Evolutionary conservation across 345 rosid genomes (phyloP).

Genomic region (Populus tremula): DNA sequence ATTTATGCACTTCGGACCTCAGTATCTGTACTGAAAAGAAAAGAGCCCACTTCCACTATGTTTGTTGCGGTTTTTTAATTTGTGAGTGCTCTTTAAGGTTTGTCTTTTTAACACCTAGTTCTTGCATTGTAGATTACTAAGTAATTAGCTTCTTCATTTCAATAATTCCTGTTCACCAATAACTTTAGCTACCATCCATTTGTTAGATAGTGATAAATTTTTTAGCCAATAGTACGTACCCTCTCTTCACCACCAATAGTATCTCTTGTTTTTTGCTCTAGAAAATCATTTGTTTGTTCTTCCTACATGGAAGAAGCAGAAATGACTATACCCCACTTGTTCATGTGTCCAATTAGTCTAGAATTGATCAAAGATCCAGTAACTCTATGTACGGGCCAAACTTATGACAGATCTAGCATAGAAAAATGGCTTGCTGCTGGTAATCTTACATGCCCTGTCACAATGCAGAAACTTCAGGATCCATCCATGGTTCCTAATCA

Average conservation of each 20-base stretch:
- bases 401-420: slow-evolving; percentile 65
- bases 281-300: not conserved
- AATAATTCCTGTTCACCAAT: not conserved
- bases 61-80: not conserved
- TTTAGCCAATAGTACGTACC: not conserved
- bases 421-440: slow-evolving; percentile 62
- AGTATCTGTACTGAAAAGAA: not conserved
- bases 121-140: not conserved
- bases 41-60: slow-evolving; percentile 3
- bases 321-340: slow-evolving; percentile 48
- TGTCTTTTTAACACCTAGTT: not conserved
- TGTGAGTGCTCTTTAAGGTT: slow-evolving; percentile 4
- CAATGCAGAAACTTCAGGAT: slow-evolving; percentile 71
- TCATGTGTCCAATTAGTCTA: slow-evolving; percentile 66
- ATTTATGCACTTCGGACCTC: not conserved
- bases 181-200: not conserved
- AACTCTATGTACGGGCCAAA: slow-evolving; percentile 66
- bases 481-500: slow-evolving; percentile 57
- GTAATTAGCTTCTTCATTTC: not conserved
- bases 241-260: not conserved
- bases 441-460: slow-evolving; percentile 64
- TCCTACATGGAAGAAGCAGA: slow-evolving; percentile 27
- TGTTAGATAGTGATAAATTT: slow-evolving; percentile 3
- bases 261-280: not conserved
- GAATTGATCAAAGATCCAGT: slow-evolving; percentile 69